Base-by-base conservation (phyloP, 441 rosid species). In the Gossypium schwendimanii region DNA sequence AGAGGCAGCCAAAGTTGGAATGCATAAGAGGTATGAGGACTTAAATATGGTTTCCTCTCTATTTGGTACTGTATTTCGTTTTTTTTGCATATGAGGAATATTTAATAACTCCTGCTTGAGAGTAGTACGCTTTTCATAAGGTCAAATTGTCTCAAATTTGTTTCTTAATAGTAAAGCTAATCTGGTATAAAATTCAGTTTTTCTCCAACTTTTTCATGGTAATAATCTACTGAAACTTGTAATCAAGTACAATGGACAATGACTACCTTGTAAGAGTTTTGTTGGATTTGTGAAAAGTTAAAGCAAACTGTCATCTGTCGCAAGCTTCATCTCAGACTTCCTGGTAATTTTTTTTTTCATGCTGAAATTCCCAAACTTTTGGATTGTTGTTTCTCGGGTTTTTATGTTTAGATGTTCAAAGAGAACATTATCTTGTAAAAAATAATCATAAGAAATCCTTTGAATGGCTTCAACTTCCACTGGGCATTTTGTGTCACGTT, bases 1-100 rank as follows among this genome's bases (percentile, higher is more conserved):
- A 83, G 71, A 87, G 94, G 83, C 90, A 90, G 73, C 92, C 93
- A 31, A 90, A 92, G 82, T 79, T 85, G 82, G 98, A 93, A 88
- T 81, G 87, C 73, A 79, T 91, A 77, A 89, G 73, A 88, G 99
- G 99, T 89, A 63, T 57, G 72, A 61, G 41, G 14, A 72, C 69
- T 54, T 60, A 12, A 26, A 50, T n/a, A 7, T 24, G 12, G 17
- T 72, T 69, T 69, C 28, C 64, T 24, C 10, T 68, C 57, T 41
- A 47, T 14, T 63, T 18, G 50, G 33, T 63, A 6, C 14, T 41
- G 2, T 65, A 23, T 65, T 24, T 47, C 49, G 6, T 24, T 65
- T 45, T 47, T 31, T 31, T 66, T 66, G 0, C 57, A n/a, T 65
- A 1, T 8, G 6, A 45, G 55, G 70, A 65, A 64, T 44, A 21